Evolutionary conservation across 352 stramenopile species (phyloP), one percentile per base, ranked within the genome.

Genomic region (Pythium utonaiense): DNA sequence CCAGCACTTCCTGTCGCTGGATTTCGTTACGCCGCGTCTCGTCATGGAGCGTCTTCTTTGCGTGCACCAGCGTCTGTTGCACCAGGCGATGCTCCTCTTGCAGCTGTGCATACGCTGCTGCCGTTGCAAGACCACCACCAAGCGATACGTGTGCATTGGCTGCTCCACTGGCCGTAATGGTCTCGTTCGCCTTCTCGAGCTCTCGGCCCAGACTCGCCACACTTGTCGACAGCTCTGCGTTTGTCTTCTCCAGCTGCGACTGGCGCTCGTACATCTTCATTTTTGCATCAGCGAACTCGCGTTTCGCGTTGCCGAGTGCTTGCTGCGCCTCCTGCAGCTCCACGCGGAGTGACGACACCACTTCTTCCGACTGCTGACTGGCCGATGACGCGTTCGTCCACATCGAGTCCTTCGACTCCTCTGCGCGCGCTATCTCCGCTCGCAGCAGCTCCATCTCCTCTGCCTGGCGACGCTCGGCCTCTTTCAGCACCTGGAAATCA

Each of bases 11-110:
- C 27, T 91, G 83, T 19, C 82, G 74, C 24, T 89, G 81, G 48
- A 85, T 69, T 53, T 88, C 77, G 12, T 71, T 88, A 57, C 81
- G 87, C 17, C 73, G 72, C 9, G 67, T 73, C 41, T 91, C 83
- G 19, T 94, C 85, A 21, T 91, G 81, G 6, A 94, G 56, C 13
- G 69, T 67, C 59, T 94, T 94, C 69, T 93, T 94, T 6, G 78
- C 83, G 10, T 83, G 47, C 24, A 89, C 62, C 17, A 92, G 65
- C 49, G 73, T 77, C 36, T 91, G 80, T 57, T 91, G 79, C 21
- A 86, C 64, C 17, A 75, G 67, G 12, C 76, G 68, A 48, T 88
- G 80, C 48, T 91, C 82, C 0, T 89, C 78, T 22, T 69, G 61
- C 3, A 66, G 40, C 48, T 69, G 60, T 6, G 58, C 44, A 40